Conservation (phyloP, 805 yeast species). For the Wickerhamomyces tratensis region DNA sequence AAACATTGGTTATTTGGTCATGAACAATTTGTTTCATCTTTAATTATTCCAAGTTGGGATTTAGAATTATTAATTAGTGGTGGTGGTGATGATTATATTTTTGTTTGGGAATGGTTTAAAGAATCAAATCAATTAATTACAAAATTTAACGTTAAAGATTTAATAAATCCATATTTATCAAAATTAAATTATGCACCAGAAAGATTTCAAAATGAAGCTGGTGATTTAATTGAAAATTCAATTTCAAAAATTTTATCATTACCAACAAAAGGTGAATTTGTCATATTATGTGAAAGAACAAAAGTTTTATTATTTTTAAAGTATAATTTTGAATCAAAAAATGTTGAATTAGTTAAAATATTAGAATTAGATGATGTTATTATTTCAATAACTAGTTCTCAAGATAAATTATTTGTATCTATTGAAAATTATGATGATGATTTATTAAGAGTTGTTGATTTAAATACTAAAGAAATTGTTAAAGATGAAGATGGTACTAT, state of each 20-base stretch:
- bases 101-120: conserved; percentile 71
- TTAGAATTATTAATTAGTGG: conserved; percentile 56
- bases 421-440: conserved; percentile 21
- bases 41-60: conserved; percentile 47
- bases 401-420: conserved; percentile 25
- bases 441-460: conserved; percentile 6
- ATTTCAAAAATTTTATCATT: conserved; percentile 35
- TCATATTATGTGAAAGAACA: conserved; percentile 44
- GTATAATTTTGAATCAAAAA: conserved; percentile 8
- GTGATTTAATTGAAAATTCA: conserved; percentile 38
- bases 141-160: conserved; percentile 36
- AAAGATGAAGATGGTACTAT: conserved; percentile 28
- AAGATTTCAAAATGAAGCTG: conserved; percentile 46
- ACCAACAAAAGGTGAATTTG: conserved; percentile 20
- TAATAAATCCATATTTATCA: conserved; percentile 33
- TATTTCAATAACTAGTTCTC: conserved; percentile 21
- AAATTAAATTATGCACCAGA: conserved; percentile 56
- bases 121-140: conserved; percentile 36
- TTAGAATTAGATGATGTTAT: conserved; percentile 22
- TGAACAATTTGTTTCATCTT: conserved; percentile 64
- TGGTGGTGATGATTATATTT: conserved; percentile 80
- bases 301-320: conserved; percentile 27
- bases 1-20: conserved; percentile 86
- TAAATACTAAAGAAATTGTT: conserved; percentile 22
- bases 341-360: conserved; percentile 15